Evolutionary conservation across 805 yeast species (phyloP), one percentile per base, ranked within the genome.

Genomic region (Huiozyma naganishii): DNA sequence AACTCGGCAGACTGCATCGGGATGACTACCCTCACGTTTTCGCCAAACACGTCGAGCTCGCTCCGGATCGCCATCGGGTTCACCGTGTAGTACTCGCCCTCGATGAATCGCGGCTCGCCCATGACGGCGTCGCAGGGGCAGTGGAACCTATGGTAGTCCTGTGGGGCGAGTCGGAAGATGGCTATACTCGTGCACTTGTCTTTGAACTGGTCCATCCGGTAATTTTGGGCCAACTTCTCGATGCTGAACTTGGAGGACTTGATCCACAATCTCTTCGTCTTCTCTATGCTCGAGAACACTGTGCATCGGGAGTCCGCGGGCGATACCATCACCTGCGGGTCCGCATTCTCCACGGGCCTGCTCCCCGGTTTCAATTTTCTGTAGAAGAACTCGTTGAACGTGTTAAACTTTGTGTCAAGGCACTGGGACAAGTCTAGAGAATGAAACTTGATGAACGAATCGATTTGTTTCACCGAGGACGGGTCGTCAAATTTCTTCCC

Each of bases 31-130:
- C 97, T 71, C 1, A 85, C 79, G 55, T 90, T 90, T 53, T 89
- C 97, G 7, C 97, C 95, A 64, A 77, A 92, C 1, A 90, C 97
- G 61, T 90, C 97, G 44, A 90, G 65, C 8, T 77, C 76, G 2
- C 95, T 83, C 45, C 97, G 65, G 32, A 92, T 76, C 0, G 97
- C 97, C 97, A 90, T 90, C 1, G 97, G 97, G 56, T 90, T 90
- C 13, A 90, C 98, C 0, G 97, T 90, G 59, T 86, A 90, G 59
- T 90, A 90, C 54, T 88, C 92, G 0, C 97, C 98, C 32, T 79
- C 83, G 30, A 90, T 83, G 51, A 69, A 72, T 39, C 69, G 69
- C 11, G 90, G 80, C 45, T 76, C 70, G 1, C 83, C 83, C 32
- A 92, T 63, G 0, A 58, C 58, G 2, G 97, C 97, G 46, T 73